These are phyloP conservation scores for Fusarium ramigenum DNA, from an alignment of 2,329 filamentous ascomycete genomes.

Conservation along the genomic window DNA sequence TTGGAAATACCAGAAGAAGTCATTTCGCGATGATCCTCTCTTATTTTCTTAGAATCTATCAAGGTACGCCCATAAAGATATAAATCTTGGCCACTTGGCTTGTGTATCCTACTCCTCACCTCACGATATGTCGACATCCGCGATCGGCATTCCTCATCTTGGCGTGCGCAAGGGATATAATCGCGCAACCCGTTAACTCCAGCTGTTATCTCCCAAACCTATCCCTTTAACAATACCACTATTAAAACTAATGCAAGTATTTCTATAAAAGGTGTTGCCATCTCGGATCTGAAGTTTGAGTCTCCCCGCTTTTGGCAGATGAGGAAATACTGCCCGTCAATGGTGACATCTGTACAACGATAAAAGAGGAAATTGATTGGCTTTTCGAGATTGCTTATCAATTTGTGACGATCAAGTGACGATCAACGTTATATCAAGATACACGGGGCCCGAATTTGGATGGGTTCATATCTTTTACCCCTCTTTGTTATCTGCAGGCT, in stretches of 20 bases:
- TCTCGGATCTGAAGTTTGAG: neutral
- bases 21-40: accelerated
- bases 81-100: accelerated
- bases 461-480: neutral
- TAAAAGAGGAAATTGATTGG: neutral
- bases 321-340: neutral
- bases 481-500: neutral
- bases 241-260: neutral
- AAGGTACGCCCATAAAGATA: accelerated
- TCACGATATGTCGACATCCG: neutral
- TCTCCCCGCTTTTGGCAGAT: neutral
- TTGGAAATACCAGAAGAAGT: neutral
- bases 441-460: neutral
- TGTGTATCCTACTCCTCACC: neutral
- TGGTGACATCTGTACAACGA: neutral
- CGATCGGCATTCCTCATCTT: neutral
- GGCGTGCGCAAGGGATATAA: neutral
- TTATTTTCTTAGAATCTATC: accelerated
- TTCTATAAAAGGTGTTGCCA: neutral
- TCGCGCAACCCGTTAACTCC: neutral
- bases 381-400: neutral
- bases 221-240: neutral
- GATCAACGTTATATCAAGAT: neutral
- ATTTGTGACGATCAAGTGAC: neutral
- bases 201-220: neutral